A percentile compares a stretch with the other conserved stretches of the same genome.
phyloP scores from a whole-genome alignment of 192 early-diverging fungal genomes.

The Phlyctochytrium bullatum region DNA sequence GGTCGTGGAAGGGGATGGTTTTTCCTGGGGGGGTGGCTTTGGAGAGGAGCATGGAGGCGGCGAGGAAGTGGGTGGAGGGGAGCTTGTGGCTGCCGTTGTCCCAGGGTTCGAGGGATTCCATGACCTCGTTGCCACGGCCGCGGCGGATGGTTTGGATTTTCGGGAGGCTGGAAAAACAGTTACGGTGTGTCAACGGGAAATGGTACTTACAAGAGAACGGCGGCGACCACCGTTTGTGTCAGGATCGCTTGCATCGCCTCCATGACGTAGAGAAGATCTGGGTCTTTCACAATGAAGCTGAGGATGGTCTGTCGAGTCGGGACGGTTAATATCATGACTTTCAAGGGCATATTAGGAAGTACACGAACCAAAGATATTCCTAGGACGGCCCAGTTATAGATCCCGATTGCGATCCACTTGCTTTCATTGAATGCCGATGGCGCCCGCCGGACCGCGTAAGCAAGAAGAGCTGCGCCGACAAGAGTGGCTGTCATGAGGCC shows the following conservation, averaged over 20 bases:
- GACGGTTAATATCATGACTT: too few species aligned
- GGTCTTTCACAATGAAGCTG: neutral
- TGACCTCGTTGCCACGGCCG: too few species aligned
- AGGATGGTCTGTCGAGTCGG: neutral
- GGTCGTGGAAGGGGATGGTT: too few species aligned
- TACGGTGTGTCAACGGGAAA: neutral
- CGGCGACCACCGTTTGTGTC: neutral
- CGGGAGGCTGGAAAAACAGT: neutral
- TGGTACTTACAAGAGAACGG: neutral
- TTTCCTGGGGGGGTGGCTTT: too few species aligned
- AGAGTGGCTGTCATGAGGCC: neutral
- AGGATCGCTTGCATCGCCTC: neutral
- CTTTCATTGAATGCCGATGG: neutral
- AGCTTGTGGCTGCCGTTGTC: too few species aligned
- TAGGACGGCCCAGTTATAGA: neutral
- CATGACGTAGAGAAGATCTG: neutral
- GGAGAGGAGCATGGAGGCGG: too few species aligned
- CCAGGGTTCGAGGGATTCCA: too few species aligned
- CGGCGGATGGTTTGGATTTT: too few species aligned
- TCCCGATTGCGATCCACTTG: constrained; percentile 5
- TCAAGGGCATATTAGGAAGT: neutral
- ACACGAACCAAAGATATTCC: neutral
- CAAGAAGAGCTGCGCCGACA: neutral
- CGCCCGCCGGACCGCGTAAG: neutral
- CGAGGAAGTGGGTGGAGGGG: too few species aligned